A percentile compares a stretch with the other conserved stretches of the same genome.
phyloP scores from a whole-genome alignment of 2,329 filamentous ascomycete species.

The Colletotrichum sp. region DNA sequence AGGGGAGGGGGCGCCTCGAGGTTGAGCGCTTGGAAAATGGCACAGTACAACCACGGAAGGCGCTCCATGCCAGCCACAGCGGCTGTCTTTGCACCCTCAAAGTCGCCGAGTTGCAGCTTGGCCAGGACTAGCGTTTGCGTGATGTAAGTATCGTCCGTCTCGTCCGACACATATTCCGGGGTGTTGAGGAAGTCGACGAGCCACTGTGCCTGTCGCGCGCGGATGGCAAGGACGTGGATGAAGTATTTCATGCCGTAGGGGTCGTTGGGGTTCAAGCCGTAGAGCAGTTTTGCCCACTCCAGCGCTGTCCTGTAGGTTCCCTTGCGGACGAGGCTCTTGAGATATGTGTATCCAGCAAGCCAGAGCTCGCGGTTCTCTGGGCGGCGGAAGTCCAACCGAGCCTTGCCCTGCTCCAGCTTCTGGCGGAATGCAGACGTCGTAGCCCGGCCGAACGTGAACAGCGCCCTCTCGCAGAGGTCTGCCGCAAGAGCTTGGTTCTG shows the following conservation, averaged over 20 bases:
- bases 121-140: constrained; percentile 80
- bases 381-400: constrained; percentile 79
- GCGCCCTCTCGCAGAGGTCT: constrained; percentile 86
- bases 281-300: constrained; percentile 89
- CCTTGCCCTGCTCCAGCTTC: constrained; percentile 77
- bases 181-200: constrained; percentile 72
- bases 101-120: constrained; percentile 69
- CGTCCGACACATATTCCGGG: constrained; percentile 42
- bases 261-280: constrained; percentile 77
- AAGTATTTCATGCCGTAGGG: constrained; percentile 84
- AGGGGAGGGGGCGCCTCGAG: constrained; percentile 80
- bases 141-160: constrained; percentile 66
- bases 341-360: constrained; percentile 88
- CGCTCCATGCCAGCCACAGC: constrained; percentile 72
- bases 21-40: constrained; percentile 80
- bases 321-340: constrained; percentile 83
- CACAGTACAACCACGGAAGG: constrained; percentile 85
- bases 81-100: constrained; percentile 66
- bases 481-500: constrained; percentile 85
- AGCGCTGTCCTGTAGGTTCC: constrained; percentile 94
- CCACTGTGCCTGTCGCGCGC: constrained; percentile 77
- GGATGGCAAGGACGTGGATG: constrained; percentile 84
- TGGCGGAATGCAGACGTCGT: constrained; percentile 82
- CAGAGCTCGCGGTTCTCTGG: constrained; percentile 93
- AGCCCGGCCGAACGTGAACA: constrained; percentile 93